Conservation (phyloP, 1,284 basidiomycete genomes). For the Leccinum subrobustum region DNA sequence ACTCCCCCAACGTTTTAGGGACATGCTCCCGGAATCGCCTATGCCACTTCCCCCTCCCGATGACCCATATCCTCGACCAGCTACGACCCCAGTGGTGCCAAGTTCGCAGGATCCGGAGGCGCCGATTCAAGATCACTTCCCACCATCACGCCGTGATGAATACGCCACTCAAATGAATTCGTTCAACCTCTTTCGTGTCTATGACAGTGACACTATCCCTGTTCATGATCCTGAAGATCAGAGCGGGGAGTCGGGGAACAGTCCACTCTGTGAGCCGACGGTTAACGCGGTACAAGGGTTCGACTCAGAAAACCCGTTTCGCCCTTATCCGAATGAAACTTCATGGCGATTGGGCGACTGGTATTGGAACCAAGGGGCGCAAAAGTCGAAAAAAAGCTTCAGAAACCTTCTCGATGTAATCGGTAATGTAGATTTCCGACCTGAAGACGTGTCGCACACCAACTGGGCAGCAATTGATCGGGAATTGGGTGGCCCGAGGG, state of each 20-base stretch:
- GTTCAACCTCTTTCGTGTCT: not conserved
- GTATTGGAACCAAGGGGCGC: not conserved
- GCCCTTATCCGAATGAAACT: not conserved
- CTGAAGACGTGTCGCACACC: not conserved
- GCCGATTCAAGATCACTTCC: no score
- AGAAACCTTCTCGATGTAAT: not conserved
- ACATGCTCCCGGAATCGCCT: no score
- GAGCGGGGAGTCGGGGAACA: not conserved
- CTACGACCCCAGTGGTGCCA: no score
- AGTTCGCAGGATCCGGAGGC: no score
- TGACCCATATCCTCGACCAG: no score
- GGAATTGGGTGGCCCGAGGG: not conserved
- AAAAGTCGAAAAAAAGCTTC: not conserved
- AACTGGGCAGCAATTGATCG: not conserved
- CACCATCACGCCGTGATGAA: not conserved
- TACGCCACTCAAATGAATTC: not conserved
- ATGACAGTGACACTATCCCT: not conserved
- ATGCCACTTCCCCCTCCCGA: no score
- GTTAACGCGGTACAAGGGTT: not conserved
- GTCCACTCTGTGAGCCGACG: not conserved
- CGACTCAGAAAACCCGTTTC: not conserved
- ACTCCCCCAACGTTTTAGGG: no score
- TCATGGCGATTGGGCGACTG: not conserved
- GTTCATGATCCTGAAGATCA: not conserved
- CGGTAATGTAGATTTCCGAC: not conserved